A percentile compares a stretch with the other conserved stretches of the same genome.
Evolutionary conservation across 306 rosid species (phyloP).

Genomic region (Prinsepia uniflora): DNA sequence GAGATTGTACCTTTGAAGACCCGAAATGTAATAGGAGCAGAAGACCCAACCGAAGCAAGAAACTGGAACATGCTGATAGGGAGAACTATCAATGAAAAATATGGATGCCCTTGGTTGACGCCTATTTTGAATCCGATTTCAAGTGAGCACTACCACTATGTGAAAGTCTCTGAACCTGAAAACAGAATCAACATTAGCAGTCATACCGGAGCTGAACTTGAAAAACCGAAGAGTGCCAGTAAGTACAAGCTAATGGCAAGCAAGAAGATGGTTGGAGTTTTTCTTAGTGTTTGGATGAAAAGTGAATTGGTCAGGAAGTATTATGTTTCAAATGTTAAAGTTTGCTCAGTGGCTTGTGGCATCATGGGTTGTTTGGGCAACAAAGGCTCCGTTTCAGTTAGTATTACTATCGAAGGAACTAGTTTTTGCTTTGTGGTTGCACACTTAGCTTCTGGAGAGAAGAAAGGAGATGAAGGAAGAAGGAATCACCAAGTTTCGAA

Average conservation of each 20-base stretch:
- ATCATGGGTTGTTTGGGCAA: constrained; percentile 96
- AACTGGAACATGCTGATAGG: constrained; percentile 82
- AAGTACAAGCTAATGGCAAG: constrained; percentile 60
- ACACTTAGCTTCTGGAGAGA: constrained; percentile 88
- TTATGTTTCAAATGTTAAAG: constrained; percentile 65
- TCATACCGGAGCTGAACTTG: constrained; percentile 13
- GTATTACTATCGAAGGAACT: constrained; percentile 88
- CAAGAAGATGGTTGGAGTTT: constrained; percentile 97
- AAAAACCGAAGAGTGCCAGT: constrained; percentile 22
- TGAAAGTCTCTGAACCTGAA: constrained; percentile 17
- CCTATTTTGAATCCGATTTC: constrained; percentile 38
- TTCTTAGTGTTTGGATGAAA: constrained; percentile 77
- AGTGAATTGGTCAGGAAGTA: constrained; percentile 49
- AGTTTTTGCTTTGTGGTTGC: constrained; percentile 86
- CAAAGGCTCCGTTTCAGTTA: constrained; percentile 84
- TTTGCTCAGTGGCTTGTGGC: constrained; percentile 87
- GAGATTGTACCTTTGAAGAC: constrained; percentile 88
- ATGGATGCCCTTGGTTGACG: constrained; percentile 53
- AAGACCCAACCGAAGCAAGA: constrained; percentile 65
- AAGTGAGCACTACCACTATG: constrained; percentile 29
- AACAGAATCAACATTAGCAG: constrained; percentile 19
- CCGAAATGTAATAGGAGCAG: constrained; percentile 73
- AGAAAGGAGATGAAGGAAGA: constrained; percentile 71
- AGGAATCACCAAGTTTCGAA: constrained; percentile 76
- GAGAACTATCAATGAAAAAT: constrained; percentile 50